Evolutionary conservation across 768 basidiomycete species (phyloP), one percentile per base, ranked within the genome.

Genomic region (Tylopilus vinaceipallidus): DNA sequence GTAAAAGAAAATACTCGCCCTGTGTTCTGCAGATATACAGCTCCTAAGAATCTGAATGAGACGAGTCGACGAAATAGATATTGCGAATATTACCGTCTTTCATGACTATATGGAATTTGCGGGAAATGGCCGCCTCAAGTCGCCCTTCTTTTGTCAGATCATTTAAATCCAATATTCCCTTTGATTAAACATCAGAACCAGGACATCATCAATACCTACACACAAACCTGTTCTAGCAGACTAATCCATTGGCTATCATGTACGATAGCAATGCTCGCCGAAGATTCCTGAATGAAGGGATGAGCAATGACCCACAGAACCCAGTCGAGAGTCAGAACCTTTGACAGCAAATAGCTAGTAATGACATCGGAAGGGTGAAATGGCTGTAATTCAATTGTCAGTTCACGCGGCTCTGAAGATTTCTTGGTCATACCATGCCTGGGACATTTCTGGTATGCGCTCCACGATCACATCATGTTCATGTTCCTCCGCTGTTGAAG

Each of bases 161-260:
- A 11, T 29, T 10, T n/a, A 10, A 27, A 14, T 26, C 19, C n/a
- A 41, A 4, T 19, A 19, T 29, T n/a, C 27, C 40, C 40, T 41
- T 41, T 10, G 17, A 29, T 29, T 2, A 11, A 41, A 29, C 24
- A 12, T 41, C 16, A 20, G 14, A 38, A 22, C 19, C 16, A n/a
- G 16, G 6, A 26, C 26, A 17, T 4, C n/a, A 27, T 41, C 13
- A 27, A 27, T 10, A 29, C 7, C 8, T 16, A 24, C 3, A 41
- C 17, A 29, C 6, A n/a, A n/a, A 42, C 42, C 42, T 30, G 30
- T 32, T 42, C 42, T 9, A 42, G 42, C 11, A 42, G 13, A 20
- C 11, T n/a, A 30, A 42, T 42, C 42, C 42, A 42, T 32, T 42
- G 42, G 17, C 42, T 42, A 20, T 42, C 42, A 42, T 42, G 42